Conservation (phyloP, 148 eudicot genomes). For the Amaranthus hypochondriacus region DNA sequence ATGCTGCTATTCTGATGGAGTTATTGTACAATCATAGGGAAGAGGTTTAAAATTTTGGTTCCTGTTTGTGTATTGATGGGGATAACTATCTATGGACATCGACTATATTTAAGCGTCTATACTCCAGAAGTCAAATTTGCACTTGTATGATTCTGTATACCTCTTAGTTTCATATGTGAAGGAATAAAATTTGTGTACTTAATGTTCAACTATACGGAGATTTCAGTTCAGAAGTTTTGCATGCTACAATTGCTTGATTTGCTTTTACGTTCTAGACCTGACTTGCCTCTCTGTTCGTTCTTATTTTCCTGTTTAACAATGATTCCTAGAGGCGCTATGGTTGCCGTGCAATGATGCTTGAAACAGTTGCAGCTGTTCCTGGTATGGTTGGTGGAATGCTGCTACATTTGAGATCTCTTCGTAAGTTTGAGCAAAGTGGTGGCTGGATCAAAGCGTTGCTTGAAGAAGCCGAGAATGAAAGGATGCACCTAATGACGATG, state of each 20-base stretch:
- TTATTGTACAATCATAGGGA: too few species aligned
- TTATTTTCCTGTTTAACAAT: constrained; percentile 2
- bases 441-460: constrained; percentile 93
- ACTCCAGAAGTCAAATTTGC: too few species aligned
- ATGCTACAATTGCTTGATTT: neutral
- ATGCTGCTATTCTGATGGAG: too few species aligned
- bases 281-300: constrained; percentile 1
- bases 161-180: too few species aligned
- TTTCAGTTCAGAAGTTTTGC: neutral
- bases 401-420: constrained; percentile 76
- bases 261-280: neutral
- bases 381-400: constrained; percentile 93
- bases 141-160: too few species aligned
- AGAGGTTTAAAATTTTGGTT: too few species aligned
- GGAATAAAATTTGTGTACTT: neutral
- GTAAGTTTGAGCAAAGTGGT: constrained; percentile 81
- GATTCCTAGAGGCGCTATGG: constrained; percentile 64
- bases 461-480: constrained; percentile 94
- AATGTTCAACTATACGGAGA: neutral
- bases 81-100: too few species aligned
- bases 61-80: too few species aligned
- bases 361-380: constrained; percentile 89
- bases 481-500: constrained; percentile 98
- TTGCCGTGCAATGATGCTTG: constrained; percentile 97
- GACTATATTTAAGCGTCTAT: too few species aligned